Base-by-base conservation (phyloP, 2,329 filamentous ascomycete genomes). In the Hyphodiscus sp. region DNA sequence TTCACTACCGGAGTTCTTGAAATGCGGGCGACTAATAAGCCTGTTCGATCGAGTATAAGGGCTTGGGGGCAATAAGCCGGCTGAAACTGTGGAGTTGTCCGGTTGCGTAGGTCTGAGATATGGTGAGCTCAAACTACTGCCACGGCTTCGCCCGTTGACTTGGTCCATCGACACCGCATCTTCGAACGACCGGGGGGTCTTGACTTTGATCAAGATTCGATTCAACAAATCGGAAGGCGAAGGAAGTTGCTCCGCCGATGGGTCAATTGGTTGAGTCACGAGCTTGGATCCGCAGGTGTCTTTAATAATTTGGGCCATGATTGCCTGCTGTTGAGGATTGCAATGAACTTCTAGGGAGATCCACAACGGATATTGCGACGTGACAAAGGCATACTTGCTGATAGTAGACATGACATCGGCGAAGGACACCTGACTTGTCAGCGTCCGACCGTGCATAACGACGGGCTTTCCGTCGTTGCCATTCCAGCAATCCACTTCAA, bases 401-500 rank as follows among this genome's bases (percentile, higher is more conserved):
- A 99, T 94, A 49, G 91, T 91, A 23, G 85, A 87, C 73, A 99
- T 90, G 58, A 92, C 92, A 69, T 97, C 92, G 45, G 84, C 80
- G 71, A 99, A 99, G 41, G 88, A 83, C 52, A 97, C 91, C 54
- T 88, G 86, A 13, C 84, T 92, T 0, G 94, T 97, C 70, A 95
- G 78, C 0, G 91, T 96, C 54, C 86, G 85, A 20, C 94, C 94
- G 64, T 99, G 94, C 57, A 89, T 91, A 30, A 99, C 94, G 50
- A 91, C 83, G 0, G 94, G 94, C 64, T 89, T 82, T 41, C 89
- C 90, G 67, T 96, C 87, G 50, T 82, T 80, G 16, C 94, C 94
- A 70, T 99, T 91, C 94, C 94, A 99, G 71, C 92, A 97, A 71
- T 99, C 94, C 50, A 99, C 90, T 72, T 99, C 94, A 45, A 99